phyloP scores from a whole-genome alignment of 179 eudicot genomes.

The Patellifolia procumbens region DNA sequence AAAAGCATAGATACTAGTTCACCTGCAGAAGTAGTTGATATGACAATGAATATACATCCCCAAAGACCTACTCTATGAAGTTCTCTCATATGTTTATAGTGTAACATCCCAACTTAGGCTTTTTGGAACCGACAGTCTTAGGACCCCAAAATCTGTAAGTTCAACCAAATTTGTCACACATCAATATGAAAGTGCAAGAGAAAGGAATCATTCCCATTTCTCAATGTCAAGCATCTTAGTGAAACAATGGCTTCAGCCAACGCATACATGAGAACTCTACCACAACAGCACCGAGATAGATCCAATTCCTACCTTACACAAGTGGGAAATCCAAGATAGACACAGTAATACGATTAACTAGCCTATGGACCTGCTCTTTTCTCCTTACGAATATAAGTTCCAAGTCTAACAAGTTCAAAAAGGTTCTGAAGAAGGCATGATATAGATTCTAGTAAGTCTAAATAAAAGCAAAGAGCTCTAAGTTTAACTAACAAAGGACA shows the following conservation, averaged over 20 bases:
- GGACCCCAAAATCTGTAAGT: neutral
- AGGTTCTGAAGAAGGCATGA: too few relatives aligned
- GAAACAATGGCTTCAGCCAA: neutral
- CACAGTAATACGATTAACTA: neutral
- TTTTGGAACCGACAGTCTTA: neutral
- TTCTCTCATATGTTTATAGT: neutral
- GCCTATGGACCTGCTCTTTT: neutral
- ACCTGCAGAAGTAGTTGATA: neutral
- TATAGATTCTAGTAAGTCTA: neutral
- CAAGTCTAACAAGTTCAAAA: neutral
- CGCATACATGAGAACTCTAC: neutral
- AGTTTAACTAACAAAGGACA: neutral
- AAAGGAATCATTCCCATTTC: neutral
- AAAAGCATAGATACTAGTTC: neutral
- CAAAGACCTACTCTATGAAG: neutral
- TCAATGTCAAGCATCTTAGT: constrained; percentile 1
- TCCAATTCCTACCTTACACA: neutral
- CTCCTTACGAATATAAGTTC: neutral
- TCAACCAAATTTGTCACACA: neutral
- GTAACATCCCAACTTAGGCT: constrained; percentile 2
- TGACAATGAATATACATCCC: neutral
- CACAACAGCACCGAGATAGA: neutral
- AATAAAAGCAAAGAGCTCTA: neutral
- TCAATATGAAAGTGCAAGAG: neutral
- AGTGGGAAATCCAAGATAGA: neutral